These are phyloP conservation scores for Trypanosoma lewisi DNA, from an alignment of 208 protist species.

Conservation along the genomic window DNA sequence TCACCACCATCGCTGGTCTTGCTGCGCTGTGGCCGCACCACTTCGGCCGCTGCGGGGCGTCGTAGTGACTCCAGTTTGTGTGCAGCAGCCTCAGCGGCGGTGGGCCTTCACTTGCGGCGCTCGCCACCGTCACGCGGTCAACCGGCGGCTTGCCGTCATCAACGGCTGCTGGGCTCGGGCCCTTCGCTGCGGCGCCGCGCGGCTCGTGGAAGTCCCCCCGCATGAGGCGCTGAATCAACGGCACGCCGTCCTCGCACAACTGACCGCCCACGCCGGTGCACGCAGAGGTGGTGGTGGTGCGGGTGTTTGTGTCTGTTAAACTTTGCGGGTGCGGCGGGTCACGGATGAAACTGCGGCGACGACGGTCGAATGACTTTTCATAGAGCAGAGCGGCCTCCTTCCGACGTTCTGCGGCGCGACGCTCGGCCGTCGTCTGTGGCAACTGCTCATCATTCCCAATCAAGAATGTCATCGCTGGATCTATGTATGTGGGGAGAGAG, in stretches of 20 bases:
- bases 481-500: too few species aligned
- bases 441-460: conserved; percentile 3
- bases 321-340: neutral
- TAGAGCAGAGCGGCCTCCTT: conserved; percentile 21
- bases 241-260: neutral
- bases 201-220: neutral
- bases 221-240: conserved; percentile 2
- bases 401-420: conserved; percentile 13
- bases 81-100: conserved; percentile 11
- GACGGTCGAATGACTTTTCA: conserved; percentile 17
- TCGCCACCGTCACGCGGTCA: neutral
- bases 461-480: too few species aligned
- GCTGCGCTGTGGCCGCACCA: conserved; percentile 1
- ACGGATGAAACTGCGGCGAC: neutral
- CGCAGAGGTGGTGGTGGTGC: neutral
- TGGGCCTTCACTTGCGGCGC: neutral
- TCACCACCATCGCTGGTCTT: neutral
- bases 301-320: neutral
- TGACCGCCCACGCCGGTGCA: neutral
- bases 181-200: too few species aligned
- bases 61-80: neutral
- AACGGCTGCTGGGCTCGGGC: neutral
- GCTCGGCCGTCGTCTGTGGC: conserved; percentile 19
- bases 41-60: neutral
- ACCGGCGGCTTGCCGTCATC: neutral